phyloP scores from a whole-genome alignment of 2,329 filamentous ascomycete species.

The Aspergillus ruber region DNA sequence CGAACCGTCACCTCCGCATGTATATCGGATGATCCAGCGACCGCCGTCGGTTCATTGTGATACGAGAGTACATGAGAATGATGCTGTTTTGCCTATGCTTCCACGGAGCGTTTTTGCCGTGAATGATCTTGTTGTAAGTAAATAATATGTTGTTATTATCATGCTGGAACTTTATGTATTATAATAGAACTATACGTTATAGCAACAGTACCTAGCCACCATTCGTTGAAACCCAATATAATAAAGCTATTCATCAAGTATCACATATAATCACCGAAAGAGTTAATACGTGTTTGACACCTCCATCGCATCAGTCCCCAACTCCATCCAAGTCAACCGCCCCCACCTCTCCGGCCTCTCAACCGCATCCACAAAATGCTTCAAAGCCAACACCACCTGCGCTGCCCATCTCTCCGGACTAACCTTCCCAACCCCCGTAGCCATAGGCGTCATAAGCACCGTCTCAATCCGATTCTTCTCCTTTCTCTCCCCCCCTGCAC shows the following conservation, averaged over 20 bases:
- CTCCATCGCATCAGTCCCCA: constrained; percentile 17
- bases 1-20: neutral
- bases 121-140: neutral
- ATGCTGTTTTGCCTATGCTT: neutral
- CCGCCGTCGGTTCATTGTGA: neutral
- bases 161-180: neutral
- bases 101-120: neutral
- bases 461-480: constrained; percentile 30
- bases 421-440: constrained; percentile 44
- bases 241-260: no score
- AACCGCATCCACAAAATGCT: constrained; percentile 46
- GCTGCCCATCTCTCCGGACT: constrained; percentile 45
- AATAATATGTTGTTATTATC: no score
- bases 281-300: constrained; percentile 19
- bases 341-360: constrained; percentile 41
- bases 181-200: neutral
- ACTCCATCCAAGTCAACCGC: constrained; percentile 31
- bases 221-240: neutral
- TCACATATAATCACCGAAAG: no score
- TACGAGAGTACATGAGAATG: neutral
- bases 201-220: neutral
- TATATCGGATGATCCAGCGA: neutral
- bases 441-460: constrained; percentile 49
- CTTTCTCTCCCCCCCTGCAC: constrained; percentile 2
- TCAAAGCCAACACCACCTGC: constrained; percentile 47